Conservation (phyloP, 2,329 filamentous ascomycete species). For the Zelopaecilomyces penicillatus region DNA sequence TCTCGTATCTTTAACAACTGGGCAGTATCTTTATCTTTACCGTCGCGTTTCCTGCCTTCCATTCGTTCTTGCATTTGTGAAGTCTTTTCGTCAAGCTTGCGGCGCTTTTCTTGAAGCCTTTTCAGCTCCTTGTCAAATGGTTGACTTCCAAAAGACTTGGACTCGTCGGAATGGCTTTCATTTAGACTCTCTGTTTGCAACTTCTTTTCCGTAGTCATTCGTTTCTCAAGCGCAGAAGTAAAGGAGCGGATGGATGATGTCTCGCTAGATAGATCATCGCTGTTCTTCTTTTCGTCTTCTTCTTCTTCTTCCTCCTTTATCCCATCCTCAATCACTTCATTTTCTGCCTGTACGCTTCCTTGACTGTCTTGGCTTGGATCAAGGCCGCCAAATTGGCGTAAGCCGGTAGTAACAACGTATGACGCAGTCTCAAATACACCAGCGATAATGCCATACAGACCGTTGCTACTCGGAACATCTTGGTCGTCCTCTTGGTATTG, state of each 20-base stretch:
- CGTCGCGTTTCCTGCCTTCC: constrained; percentile 36
- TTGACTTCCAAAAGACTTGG: constrained; percentile 20
- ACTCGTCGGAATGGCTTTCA: constrained; percentile 31
- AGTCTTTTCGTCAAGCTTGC: constrained; percentile 55
- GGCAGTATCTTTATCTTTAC: constrained; percentile 40
- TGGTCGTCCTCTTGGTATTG: constrained; percentile 17
- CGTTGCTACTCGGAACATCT: constrained; percentile 31
- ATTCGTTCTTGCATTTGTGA: constrained; percentile 44
- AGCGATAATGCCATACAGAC: constrained; percentile 48
- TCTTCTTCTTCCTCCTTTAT: constrained; percentile 17
- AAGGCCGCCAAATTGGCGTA: constrained; percentile 22
- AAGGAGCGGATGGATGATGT: constrained; percentile 41
- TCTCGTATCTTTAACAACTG: constrained; percentile 50
- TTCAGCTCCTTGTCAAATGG: constrained; percentile 52
- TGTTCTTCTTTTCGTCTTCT: constrained; percentile 20
- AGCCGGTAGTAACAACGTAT: constrained; percentile 33
- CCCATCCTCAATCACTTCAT: not conserved
- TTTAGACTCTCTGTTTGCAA: constrained; percentile 13
- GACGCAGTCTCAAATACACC: constrained; percentile 44
- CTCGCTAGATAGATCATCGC: constrained; percentile 26
- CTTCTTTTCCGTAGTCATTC: constrained; percentile 19
- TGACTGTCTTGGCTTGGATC: constrained; percentile 19
- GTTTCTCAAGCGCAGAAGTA: constrained; percentile 37
- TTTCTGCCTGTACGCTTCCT: constrained; percentile 16
- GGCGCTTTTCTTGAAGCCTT: constrained; percentile 52